Evolutionary conservation across 306 rosid genomes (phyloP), one percentile per base, ranked within the genome.

Genomic region (Astragalus membranaceus): DNA sequence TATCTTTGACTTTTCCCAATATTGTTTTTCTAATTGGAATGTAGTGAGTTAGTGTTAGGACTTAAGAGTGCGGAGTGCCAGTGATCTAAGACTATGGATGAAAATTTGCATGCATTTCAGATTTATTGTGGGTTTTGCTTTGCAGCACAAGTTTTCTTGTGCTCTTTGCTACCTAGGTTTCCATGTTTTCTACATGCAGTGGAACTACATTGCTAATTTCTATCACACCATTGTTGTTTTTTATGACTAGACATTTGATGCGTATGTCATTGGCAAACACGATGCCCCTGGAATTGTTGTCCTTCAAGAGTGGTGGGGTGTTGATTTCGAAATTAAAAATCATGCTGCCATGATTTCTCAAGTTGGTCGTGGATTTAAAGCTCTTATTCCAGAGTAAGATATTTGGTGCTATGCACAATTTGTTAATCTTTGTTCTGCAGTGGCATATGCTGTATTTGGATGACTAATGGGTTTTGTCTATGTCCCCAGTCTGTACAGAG

Each of bases 301-400:
- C 74, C 84, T 92, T 53, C 98, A 92, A 69, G 98, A 92, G 77
- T 92, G 98, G 98, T 92, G 98, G 96, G 98, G 98, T 35, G 90
- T 92, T 47, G 98, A 92, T 72, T 89, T 73, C 36, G 96, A 92
- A 78, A 67, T 89, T 30, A 92, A 92, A 81, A 92, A 89, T 78
- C 98, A 92, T 64, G 96, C 98, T 50, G 82, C 70, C 8, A 87
- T 81, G 80, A 92, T 92, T 69, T 87, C 98, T 81, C 84, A 86
- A 80, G 86, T 92, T 10, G 84, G 85, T 64, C 63, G 67, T 76
- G 96, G 96, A 32, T 92, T 87, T 74, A 92, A 87, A 74, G 98
- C 95, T 65, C 98, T 92, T 76, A 92, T 92, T 71, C 96, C 98
- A 9, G 96, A 92, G 98, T 87, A 87, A 72, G 76, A 71, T 10